Conservation (phyloP, 2,329 filamentous ascomycete genomes). For the Colletotrichum aenigma region DNA sequence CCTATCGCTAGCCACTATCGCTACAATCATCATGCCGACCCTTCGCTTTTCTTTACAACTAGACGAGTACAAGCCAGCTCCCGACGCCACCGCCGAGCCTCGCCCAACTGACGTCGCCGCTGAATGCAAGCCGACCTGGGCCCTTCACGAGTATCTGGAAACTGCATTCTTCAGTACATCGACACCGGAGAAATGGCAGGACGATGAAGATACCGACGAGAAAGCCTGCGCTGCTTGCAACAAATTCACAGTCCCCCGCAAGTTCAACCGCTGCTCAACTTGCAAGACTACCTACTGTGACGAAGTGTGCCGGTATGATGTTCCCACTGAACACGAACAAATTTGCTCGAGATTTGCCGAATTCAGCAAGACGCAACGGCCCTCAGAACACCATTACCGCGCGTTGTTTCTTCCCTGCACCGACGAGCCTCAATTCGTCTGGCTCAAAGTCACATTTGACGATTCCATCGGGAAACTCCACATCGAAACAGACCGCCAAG, state of each 20-base stretch:
- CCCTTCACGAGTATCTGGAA: not conserved
- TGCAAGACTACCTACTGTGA: not conserved
- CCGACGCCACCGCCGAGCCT: not conserved
- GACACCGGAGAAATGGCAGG: not conserved
- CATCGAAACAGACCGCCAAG: not conserved
- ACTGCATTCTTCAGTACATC: rapidly evolving
- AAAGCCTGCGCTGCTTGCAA: not conserved
- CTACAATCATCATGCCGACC: not conserved
- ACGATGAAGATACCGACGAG: not conserved
- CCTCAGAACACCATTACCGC: not conserved
- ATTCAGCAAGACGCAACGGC: not conserved
- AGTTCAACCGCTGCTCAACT: not conserved
- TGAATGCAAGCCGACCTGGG: not conserved
- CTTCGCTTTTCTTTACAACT: not conserved
- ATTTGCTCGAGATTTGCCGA: rapidly evolving
- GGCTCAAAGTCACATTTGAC: not conserved
- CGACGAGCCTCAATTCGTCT: not conserved
- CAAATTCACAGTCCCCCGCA: no score
- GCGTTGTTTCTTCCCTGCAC: rapidly evolving
- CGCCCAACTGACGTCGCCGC: not conserved
- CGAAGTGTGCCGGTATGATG: not conserved
- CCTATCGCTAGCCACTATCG: not conserved
- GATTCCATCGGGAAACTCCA: not conserved
- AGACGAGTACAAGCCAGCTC: not conserved
- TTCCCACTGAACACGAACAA: not conserved